Conservation (phyloP, 768 basidiomycete species). For the Pleurotus tuber-regium region DNA sequence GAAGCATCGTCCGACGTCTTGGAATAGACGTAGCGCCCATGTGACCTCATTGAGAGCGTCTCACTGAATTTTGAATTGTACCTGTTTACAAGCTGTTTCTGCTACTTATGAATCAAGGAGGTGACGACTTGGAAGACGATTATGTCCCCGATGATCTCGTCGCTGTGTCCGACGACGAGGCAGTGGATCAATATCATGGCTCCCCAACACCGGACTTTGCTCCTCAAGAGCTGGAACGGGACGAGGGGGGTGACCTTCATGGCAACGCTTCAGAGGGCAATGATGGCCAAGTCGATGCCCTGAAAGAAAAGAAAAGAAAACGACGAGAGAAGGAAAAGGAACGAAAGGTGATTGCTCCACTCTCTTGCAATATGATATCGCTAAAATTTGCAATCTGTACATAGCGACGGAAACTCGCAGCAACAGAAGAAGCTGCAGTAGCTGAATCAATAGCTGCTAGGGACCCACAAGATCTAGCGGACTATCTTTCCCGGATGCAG, state of each 20-base stretch:
- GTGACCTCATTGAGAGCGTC: background rate
- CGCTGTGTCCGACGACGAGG: slow-evolving; percentile 47
- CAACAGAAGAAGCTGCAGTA: slow-evolving; percentile 34
- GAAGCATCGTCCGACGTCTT: background rate
- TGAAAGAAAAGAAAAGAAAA: slow-evolving; percentile 63
- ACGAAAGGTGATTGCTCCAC: slow-evolving; percentile 50
- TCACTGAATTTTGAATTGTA: background rate
- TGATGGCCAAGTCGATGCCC: slow-evolving; percentile 14
- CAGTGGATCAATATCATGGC: slow-evolving; percentile 31
- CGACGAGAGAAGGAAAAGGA: slow-evolving; percentile 73
- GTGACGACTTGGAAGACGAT: slow-evolving; percentile 85
- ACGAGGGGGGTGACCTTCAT: slow-evolving; percentile 24
- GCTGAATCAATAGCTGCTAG: slow-evolving; percentile 52
- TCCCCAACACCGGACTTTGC: slow-evolving; percentile 4
- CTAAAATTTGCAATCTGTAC: slow-evolving; percentile 12
- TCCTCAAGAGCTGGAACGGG: slow-evolving; percentile 15
- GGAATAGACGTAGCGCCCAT: slow-evolving; percentile 5
- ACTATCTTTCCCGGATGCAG: slow-evolving; percentile 66
- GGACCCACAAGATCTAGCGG: slow-evolving; percentile 53
- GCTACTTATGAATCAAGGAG: slow-evolving; percentile 37
- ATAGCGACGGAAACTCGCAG: slow-evolving; percentile 67
- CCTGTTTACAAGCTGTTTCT: background rate
- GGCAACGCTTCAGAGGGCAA: slow-evolving; percentile 13
- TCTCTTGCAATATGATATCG: background rate
- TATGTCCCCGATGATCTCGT: slow-evolving; percentile 70